These are phyloP conservation scores for Alternaria alternata DNA, from an alignment of 2,329 filamentous ascomycete species.

Conservation along the genomic window DNA sequence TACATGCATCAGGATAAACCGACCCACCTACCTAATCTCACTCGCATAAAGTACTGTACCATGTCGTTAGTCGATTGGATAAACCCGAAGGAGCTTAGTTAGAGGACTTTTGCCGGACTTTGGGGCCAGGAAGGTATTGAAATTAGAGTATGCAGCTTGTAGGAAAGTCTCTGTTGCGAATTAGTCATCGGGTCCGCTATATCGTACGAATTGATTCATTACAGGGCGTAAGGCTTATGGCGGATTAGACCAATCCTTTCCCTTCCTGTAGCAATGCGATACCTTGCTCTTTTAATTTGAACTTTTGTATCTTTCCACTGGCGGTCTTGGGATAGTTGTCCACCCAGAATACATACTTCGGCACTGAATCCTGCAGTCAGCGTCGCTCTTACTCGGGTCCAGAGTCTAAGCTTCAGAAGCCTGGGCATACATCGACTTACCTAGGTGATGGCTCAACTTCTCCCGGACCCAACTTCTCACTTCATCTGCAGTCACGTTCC, in stretches of 20 bases:
- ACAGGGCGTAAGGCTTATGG: not conserved
- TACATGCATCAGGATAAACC: not conserved
- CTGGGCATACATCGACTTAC: conserved; percentile 50
- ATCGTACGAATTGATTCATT: not conserved
- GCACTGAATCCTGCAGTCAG: conserved; percentile 54
- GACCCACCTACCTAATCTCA: not conserved
- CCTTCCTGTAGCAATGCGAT: conserved; percentile 34
- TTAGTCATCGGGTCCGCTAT: not conserved
- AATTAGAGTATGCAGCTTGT: not conserved
- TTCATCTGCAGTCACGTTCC: conserved; percentile 62
- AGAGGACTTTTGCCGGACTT: not conserved
- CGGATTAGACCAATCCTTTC: conserved; percentile 21
- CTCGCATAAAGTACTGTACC: not conserved
- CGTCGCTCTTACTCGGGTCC: not conserved
- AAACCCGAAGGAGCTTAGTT: not conserved
- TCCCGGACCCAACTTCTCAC: conserved; percentile 76
- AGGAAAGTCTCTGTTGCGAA: not conserved
- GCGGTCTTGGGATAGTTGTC: conserved; percentile 91
- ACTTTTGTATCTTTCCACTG: conserved; percentile 97
- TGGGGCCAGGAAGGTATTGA: not conserved
- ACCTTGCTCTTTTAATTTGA: conserved; percentile 77
- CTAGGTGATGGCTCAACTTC: conserved; percentile 74
- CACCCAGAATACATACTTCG: conserved; percentile 89
- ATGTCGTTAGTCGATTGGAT: not conserved
- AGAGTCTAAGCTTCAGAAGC: not conserved